These are phyloP conservation scores for Sporothrix inflata DNA, from an alignment of 2,329 filamentous ascomycete species.

Conservation along the genomic window DNA sequence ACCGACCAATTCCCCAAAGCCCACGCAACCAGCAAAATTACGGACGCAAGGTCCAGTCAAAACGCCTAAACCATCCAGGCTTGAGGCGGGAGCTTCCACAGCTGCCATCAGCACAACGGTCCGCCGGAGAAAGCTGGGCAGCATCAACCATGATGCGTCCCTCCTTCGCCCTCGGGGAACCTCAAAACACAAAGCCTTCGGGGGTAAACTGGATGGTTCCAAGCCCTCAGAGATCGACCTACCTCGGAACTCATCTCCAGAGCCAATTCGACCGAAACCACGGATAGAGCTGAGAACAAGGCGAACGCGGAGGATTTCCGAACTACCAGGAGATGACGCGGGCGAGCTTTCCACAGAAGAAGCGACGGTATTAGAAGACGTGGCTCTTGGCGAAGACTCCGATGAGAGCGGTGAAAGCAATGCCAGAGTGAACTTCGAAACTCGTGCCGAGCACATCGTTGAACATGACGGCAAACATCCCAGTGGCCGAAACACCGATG, in stretches of 20 bases:
- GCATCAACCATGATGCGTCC: slow-evolving; percentile 21
- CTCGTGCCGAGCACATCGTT: neutral
- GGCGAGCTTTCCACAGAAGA: slow-evolving; percentile 32
- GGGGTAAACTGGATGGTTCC: neutral
- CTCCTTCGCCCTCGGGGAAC: slow-evolving; percentile 26
- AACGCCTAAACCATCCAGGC: neutral
- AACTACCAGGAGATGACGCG: slow-evolving; percentile 25
- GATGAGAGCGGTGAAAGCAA: too few relatives aligned
- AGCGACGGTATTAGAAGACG: slow-evolving; percentile 30
- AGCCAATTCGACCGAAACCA: neutral
- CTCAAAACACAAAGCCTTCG: neutral
- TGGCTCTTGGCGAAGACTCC: neutral
- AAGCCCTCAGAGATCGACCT: neutral
- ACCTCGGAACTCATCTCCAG: neutral
- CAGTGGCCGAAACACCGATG: neutral
- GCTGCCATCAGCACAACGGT: slow-evolving; percentile 10
- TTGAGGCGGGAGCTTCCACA: neutral
- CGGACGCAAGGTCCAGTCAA: neutral
- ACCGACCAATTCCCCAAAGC: neutral
- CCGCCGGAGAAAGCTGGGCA: slow-evolving; percentile 29
- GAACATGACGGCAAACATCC: neutral
- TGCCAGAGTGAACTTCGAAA: too few relatives aligned
- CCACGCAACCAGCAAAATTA: neutral
- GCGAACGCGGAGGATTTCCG: slow-evolving; percentile 24
- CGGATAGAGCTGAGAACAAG: slow-evolving; percentile 29